These are phyloP conservation scores for Eutrema heterophyllum DNA, from an alignment of 345 rosid genomes.

Conservation along the genomic window DNA sequence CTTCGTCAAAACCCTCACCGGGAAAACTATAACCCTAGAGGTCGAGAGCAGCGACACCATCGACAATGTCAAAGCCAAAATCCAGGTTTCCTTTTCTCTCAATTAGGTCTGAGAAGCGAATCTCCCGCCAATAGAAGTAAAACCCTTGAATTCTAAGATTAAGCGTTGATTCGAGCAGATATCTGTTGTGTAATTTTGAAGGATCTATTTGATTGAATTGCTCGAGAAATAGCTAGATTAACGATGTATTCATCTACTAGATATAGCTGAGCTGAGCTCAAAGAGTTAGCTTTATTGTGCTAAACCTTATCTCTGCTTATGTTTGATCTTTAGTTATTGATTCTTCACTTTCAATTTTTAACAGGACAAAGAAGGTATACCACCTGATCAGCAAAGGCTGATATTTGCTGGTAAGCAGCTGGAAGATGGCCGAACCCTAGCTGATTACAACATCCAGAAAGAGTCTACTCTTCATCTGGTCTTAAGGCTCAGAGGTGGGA, in stretches of 20 bases:
- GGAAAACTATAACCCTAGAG: conserved; percentile 56
- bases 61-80: conserved; percentile 55
- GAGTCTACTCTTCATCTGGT: conserved; percentile 94
- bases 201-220: neutral
- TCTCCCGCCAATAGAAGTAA: too few relatives aligned
- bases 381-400: conserved; percentile 91
- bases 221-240: neutral
- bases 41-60: conserved; percentile 55
- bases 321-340: too few relatives aligned
- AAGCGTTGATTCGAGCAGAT: neutral
- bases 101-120: neutral
- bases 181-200: neutral
- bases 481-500: conserved; percentile 92
- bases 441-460: conserved; percentile 88
- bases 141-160: neutral
- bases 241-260: neutral
- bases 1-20: conserved; percentile 58
- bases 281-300: too few relatives aligned
- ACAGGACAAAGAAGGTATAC: conserved; percentile 97
- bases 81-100: conserved; percentile 37
- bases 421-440: conserved; percentile 92
- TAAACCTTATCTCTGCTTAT: too few relatives aligned
- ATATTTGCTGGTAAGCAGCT: conserved; percentile 94
- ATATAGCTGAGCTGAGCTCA: neutral
- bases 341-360: neutral